A percentile compares a stretch with the other conserved stretches of the same genome.
These are phyloP conservation scores for Metschnikowia sp. DNA, from an alignment of 805 yeast genomes.

Conservation along the genomic window DNA sequence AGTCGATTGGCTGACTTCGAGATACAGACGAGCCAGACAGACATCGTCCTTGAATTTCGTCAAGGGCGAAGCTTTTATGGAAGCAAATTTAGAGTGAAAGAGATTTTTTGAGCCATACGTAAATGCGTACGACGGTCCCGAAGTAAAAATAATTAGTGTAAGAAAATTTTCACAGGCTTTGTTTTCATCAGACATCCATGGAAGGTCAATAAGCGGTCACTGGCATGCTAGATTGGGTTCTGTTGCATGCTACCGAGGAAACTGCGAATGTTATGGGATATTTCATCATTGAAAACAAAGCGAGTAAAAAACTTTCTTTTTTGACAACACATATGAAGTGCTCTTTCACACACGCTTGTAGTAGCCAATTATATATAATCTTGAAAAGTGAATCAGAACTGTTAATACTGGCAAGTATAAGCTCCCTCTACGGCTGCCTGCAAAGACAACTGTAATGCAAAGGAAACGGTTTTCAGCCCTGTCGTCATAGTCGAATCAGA, in stretches of 20 bases:
- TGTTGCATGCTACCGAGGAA: conserved; percentile 88
- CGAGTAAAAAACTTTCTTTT: neutral
- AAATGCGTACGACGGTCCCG: too few species aligned
- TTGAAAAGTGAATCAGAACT: conserved; percentile 49
- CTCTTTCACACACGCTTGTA: conserved; percentile 29
- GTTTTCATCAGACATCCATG: conserved; percentile 82
- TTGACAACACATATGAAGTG: neutral
- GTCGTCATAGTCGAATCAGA: conserved; percentile 93
- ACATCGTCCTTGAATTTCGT: too few species aligned
- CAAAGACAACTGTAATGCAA: conserved; percentile 36
- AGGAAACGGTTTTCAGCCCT: conserved; percentile 58
- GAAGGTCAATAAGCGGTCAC: conserved; percentile 88
- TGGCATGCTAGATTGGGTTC: conserved; percentile 81
- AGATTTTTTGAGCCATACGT: neutral
- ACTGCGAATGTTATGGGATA: conserved; percentile 86
- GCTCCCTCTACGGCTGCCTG: conserved; percentile 45
- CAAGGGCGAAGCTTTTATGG: too few species aligned
- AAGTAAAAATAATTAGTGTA: too few species aligned
- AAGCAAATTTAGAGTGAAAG: too few species aligned
- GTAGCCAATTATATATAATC: conserved; percentile 14
- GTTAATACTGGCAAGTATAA: conserved; percentile 87
- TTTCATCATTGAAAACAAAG: conserved; percentile 61
- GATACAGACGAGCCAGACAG: too few species aligned
- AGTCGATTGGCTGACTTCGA: too few species aligned
- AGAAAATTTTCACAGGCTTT: neutral